Evolutionary conservation across 495 filamentous ascomycete genomes (phyloP), one percentile per base, ranked within the genome.

Genomic region (Xylaria palmicola): DNA sequence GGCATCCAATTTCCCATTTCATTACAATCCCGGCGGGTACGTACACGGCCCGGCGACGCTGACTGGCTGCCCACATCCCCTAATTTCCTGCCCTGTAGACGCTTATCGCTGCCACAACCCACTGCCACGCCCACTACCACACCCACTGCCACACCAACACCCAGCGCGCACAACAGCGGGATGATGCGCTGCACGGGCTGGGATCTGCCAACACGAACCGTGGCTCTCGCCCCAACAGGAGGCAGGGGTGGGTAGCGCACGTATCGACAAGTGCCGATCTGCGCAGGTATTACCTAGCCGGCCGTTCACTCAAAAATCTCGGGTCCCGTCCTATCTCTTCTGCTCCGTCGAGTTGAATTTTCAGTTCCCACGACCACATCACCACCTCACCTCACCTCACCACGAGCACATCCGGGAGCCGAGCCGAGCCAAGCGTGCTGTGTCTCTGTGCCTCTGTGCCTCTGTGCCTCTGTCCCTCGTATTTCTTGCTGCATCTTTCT

Each of bases 1-100:
- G 29, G 39, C 59, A 61, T 54, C 59, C 30, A 61, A 61, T 61
- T 61, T 61, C 59, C 58, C 49, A 41, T 48, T 54, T 6, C 47
- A 47, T 51, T 48, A 39, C 39, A 47, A 13, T 45, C 40, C 48
- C 55, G 29, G 39, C 50, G 50, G 50, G 50, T 15, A 36, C 24
- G 47, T 13, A 30, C 26, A 37, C 19, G 15, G 40, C 29, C 17
- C 29, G 40, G 39, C 20, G 9, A 32, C 19, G 54, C n/a, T 47
- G 22, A 40, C 17, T 58, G 55, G 55, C 55, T 58, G 34, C 30
- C 3, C 36, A 30, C 34, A 49, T 56, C 30, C 55, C 43, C 56
- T 37, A 59, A 36, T 40, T 26, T 59, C 43, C 12, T 44, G 15
- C 26, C 8, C 50, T 53, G 32, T 10, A 12, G 17, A 8, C n/a